Evolutionary conservation across 2,329 filamentous ascomycete species (phyloP).

Genomic region (Aspergillus fijiensis): DNA sequence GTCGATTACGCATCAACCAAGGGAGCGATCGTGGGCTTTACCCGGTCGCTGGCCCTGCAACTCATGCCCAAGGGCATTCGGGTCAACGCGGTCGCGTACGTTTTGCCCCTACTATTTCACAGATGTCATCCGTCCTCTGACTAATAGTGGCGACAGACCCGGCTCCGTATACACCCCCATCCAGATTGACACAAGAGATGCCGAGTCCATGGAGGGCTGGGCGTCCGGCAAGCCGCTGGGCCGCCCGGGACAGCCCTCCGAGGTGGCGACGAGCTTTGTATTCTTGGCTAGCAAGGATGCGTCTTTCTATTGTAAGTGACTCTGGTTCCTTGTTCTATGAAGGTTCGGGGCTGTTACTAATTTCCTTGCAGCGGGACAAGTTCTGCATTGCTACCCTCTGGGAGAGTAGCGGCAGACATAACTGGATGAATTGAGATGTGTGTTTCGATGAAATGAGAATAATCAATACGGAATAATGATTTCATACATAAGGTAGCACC

Average conservation of each 20-base stretch:
- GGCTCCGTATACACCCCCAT: slow-evolving; percentile 37
- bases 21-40: slow-evolving; percentile 59
- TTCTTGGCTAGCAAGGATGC: slow-evolving; percentile 39
- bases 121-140: background rate
- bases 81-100: slow-evolving; percentile 49
- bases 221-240: slow-evolving; percentile 31
- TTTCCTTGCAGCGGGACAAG: slow-evolving; percentile 32
- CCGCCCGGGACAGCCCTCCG: slow-evolving; percentile 39
- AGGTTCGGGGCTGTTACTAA: background rate
- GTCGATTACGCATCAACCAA: slow-evolving; percentile 60
- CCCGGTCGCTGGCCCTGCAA: slow-evolving; percentile 53
- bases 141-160: slow-evolving; percentile 21
- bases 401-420: slow-evolving; percentile 25
- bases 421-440: too few relatives aligned
- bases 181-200: slow-evolving; percentile 35
- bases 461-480: too few relatives aligned
- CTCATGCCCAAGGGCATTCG: slow-evolving; percentile 58
- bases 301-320: slow-evolving; percentile 36
- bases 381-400: slow-evolving; percentile 36
- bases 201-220: slow-evolving; percentile 37
- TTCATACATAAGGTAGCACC: too few relatives aligned
- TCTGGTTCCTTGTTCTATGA: too few relatives aligned
- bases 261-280: slow-evolving; percentile 42
- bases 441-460: too few relatives aligned
- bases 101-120: background rate